Base-by-base conservation (phyloP, 1,284 basidiomycete species). In the Ustilago hordei region DNA sequence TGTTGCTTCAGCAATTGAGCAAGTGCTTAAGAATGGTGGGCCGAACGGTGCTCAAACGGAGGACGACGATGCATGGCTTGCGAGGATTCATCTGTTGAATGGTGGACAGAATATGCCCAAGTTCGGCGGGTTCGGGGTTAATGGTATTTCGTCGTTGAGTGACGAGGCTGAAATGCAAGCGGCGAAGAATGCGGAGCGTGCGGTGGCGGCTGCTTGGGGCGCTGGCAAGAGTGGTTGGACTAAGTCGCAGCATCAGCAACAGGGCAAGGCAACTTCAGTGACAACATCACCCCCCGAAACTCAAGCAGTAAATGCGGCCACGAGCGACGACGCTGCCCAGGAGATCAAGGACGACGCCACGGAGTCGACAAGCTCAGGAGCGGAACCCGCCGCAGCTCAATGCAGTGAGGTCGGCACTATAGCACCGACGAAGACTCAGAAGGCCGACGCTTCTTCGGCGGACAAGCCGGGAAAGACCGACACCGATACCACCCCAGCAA, bases 61-160 rank as follows among this genome's bases (percentile, higher is more conserved):
- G 34, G 69, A 72, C 48, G 78, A 83, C 56, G 74, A 85, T 55
- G 73, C 74, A 2, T 85, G 84, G 84, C 69, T 85, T 1, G 73
- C 76, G 1, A 70, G 80, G 17, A 84, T 85, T 28, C 77, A 81
- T 34, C 59, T 85, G 56, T 61, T 85, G 4, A 85, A 85, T 55
- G 83, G 83, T 3, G 84, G 81, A 6, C 73, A 81, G 50, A 77
- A 78, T 48, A 71, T 75, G 73, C 75, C 75, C 31, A 76, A 67
- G 2, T 72, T 72, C 47, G 75, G 69, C 13, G 67, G 73, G 17
- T 68, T 70, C 34, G 75, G 69, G 1, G 15, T 61, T 7, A 65
- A 73, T n/a, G 64, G 71, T 39, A 45, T 61, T 19, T 35, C 74
- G 48, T 47, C 60, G 13, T 55, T 60, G 8, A 63, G 54, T 45